These are phyloP conservation scores for Phytophthora parvispora DNA, from an alignment of 352 stramenopile species.

Conservation along the genomic window DNA sequence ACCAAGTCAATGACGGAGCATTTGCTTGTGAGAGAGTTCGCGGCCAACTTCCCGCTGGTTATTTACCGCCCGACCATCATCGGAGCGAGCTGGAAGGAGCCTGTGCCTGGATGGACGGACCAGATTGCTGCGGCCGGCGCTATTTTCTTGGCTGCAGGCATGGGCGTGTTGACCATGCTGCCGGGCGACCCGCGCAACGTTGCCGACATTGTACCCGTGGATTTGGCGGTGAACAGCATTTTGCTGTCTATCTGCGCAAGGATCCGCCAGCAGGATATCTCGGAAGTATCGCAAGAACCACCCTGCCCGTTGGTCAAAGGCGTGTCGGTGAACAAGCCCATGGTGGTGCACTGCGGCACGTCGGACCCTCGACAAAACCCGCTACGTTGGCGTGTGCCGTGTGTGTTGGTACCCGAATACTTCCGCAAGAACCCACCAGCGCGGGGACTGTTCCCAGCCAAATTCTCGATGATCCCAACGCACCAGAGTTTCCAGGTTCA, in stretches of 20 bases:
- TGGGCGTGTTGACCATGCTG: conserved; percentile 87
- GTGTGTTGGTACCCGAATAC: conserved; percentile 67
- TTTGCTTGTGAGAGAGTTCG: conserved; percentile 61
- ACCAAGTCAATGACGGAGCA: conserved; percentile 93
- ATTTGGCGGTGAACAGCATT: conserved; percentile 84
- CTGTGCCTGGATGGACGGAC: conserved; percentile 86
- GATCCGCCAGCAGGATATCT: conserved; percentile 30
- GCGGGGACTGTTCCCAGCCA: conserved; percentile 59
- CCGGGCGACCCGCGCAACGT: conserved; percentile 84
- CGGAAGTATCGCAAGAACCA: conserved; percentile 3
- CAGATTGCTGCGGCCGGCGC: conserved; percentile 82
- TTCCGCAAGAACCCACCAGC: conserved; percentile 76
- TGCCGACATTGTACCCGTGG: conserved; percentile 86
- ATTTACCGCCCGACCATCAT: conserved; percentile 91
- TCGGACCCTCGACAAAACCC: conserved; percentile 84
- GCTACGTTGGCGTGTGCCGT: conserved; percentile 82
- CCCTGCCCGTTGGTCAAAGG: conserved; percentile 18
- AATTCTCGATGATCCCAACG: conserved; percentile 85
- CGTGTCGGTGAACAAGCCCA: conserved; percentile 38
- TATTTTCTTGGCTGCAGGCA: conserved; percentile 81
- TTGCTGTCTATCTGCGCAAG: conserved; percentile 64
- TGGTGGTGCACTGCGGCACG: conserved; percentile 83
- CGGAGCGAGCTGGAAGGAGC: conserved; percentile 88
- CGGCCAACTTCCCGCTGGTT: conserved; percentile 64
- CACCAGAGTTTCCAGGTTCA: conserved; percentile 87